A percentile compares a stretch with the other conserved stretches of the same genome.
Conservation (phyloP, 2,329 filamentous ascomycete genomes). For the Ceratocystis harringtonii region DNA sequence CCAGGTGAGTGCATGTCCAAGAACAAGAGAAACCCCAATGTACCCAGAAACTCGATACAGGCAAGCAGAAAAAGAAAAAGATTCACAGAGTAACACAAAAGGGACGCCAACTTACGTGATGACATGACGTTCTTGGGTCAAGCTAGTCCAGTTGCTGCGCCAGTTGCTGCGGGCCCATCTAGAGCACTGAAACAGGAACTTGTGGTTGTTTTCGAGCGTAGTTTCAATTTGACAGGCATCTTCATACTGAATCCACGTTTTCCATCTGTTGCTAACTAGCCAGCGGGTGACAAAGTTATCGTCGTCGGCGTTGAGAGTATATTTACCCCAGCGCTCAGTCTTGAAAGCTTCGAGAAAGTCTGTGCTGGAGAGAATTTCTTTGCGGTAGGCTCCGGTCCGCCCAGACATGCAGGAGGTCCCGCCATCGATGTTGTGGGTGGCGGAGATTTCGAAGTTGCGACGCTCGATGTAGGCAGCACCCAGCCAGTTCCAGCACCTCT, state of each 20-base stretch:
- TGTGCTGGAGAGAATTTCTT: constrained; percentile 70
- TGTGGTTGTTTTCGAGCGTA: constrained; percentile 74
- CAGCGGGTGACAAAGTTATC: constrained; percentile 97
- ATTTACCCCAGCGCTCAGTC: constrained; percentile 77
- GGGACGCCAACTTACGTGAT: constrained; percentile 55
- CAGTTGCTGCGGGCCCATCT: constrained; percentile 96
- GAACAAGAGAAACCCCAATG: not conserved
- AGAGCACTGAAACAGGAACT: constrained; percentile 85
- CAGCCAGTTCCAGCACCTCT: constrained; percentile 70
- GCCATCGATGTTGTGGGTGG: constrained; percentile 86
- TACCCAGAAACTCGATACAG: not conserved
- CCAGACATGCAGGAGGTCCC: constrained; percentile 95
- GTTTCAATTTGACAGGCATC: constrained; percentile 83
- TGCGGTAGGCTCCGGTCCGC: constrained; percentile 81
- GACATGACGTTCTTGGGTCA: constrained; percentile 69
- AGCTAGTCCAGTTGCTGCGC: constrained; percentile 88
- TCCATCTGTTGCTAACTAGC: constrained; percentile 83
- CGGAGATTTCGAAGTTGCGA: constrained; percentile 92
- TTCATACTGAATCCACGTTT: constrained; percentile 92
- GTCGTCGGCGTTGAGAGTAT: constrained; percentile 87
- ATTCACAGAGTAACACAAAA: not conserved
- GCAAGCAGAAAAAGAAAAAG: not conserved
- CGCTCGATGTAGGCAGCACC: constrained; percentile 85
- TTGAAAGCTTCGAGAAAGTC: constrained; percentile 81
- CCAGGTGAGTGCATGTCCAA: not conserved